phyloP scores from a whole-genome alignment of 768 basidiomycete species.

The Boletus huronensis region DNA sequence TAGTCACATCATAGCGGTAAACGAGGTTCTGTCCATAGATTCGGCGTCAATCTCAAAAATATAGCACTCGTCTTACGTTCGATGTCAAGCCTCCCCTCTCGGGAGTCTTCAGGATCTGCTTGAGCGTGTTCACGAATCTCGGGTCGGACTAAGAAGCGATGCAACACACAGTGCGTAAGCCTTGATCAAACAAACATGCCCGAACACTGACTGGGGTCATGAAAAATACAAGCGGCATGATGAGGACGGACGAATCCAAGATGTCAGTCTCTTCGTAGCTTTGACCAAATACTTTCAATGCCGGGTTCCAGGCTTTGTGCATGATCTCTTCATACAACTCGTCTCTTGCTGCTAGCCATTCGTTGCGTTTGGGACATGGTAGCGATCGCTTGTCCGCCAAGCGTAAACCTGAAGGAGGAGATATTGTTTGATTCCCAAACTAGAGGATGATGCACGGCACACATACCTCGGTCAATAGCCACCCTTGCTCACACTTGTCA shows the following conservation, averaged over 20 bases:
- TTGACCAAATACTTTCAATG: slow-evolving; percentile 72
- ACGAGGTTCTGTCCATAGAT: slow-evolving; percentile 61
- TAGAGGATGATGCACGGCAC: background rate
- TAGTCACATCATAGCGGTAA: slow-evolving; percentile 83
- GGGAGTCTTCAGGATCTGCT: slow-evolving; percentile 77
- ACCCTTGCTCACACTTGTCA: slow-evolving; percentile 55
- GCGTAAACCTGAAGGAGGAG: slow-evolving; percentile 56
- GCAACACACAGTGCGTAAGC: background rate
- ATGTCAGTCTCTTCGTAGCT: slow-evolving; percentile 83
- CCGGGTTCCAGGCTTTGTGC: slow-evolving; percentile 79
- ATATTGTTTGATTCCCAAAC: background rate
- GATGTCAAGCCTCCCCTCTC: slow-evolving; percentile 90
- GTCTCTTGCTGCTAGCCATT: slow-evolving; percentile 79
- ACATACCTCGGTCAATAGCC: slow-evolving; percentile 81
- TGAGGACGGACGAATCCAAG: slow-evolving; percentile 83
- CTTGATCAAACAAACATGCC: background rate
- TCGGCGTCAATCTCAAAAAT: slow-evolving; percentile 1
- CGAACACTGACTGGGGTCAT: slow-evolving; percentile 60
- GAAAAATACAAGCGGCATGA: slow-evolving; percentile 94
- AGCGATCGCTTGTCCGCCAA: slow-evolving; percentile 93
- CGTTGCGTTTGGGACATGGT: slow-evolving; percentile 68
- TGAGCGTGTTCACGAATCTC: slow-evolving; percentile 81
- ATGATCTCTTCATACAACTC: slow-evolving; percentile 91
- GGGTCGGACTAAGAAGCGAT: slow-evolving; percentile 63
- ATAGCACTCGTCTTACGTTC: slow-evolving; percentile 45